Conservation (phyloP, 139 green algal species). For the Pleodorina starrii region DNA sequence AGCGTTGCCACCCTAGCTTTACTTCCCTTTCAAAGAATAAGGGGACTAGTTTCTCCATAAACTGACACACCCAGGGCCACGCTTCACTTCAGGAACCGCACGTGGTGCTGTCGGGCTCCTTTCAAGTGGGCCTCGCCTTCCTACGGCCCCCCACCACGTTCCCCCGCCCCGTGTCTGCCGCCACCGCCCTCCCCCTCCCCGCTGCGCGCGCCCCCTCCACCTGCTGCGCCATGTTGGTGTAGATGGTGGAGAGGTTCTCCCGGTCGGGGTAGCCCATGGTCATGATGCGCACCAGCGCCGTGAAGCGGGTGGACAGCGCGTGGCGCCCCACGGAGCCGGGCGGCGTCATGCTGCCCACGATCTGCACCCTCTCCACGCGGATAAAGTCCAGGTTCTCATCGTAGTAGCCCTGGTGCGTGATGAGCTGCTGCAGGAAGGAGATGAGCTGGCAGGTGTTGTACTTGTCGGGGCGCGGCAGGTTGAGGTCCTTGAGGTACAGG, state of each 20-base stretch:
- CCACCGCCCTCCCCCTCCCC: too few relatives aligned
- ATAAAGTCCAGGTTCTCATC: slow-evolving; percentile 87
- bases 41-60: too few relatives aligned
- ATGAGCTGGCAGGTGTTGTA: slow-evolving; percentile 86
- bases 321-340: slow-evolving; percentile 73
- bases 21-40: too few relatives aligned
- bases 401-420: slow-evolving; percentile 84
- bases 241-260: slow-evolving; percentile 70
- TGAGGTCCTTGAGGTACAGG: slow-evolving; percentile 79
- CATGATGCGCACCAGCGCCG: slow-evolving; percentile 69
- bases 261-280: slow-evolving; percentile 66
- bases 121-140: too few relatives aligned
- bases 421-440: slow-evolving; percentile 87
- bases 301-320: slow-evolving; percentile 76
- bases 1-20: too few relatives aligned
- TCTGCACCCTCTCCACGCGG: slow-evolving; percentile 76
- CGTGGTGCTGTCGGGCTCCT: too few relatives aligned
- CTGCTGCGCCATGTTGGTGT: slow-evolving; percentile 52
- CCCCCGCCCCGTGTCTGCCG: too few relatives aligned
- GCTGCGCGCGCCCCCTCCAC: too few relatives aligned
- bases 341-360: slow-evolving; percentile 81
- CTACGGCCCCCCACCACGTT: too few relatives aligned
- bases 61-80: too few relatives aligned
- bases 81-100: too few relatives aligned
- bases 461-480: slow-evolving; percentile 85